Evolutionary conservation across 371 early-diverging fungal species (phyloP), one percentile per base, ranked within the genome.

Genomic region (Zychaea mexicana): DNA sequence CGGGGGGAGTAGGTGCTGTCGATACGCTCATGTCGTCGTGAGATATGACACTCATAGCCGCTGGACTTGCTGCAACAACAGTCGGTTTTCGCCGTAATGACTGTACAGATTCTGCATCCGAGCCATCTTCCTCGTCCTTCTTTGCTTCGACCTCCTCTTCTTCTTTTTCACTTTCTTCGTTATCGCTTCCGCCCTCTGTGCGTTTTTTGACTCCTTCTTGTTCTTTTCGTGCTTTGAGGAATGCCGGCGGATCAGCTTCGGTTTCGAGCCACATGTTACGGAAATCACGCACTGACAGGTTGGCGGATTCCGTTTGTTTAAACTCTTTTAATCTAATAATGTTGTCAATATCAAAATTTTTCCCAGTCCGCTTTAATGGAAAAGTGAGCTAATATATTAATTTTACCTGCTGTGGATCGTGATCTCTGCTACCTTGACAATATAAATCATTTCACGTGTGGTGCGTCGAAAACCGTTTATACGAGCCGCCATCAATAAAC

Each of bases 381-480:
- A 32, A 31, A 19, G 19, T 28, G 24, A 13, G 13, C n/a, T 12
- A 24, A 38, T 8, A 28, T 12, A 19, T 21, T 6, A n/a, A 27
- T 38, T 26, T 62, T 71, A 85, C 83, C 98, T 83, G 64, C 91
- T 93, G 61, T 89, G 82, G 49, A 99, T 86, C 0, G 99, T 99
- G 0, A 85, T 75, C 63, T 93, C 95, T 38, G 94, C 94, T 24
- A 98, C 96, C 74, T 96, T 96, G 47, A 98, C 99, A 1, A 97
- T 91, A 53, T 85, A 81, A 45, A 96, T 93, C 58, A 99, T 91
- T 72, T 99, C 99, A 26, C 79, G 81, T 12, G 87, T 81, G 0
- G 96, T 90, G 56, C 98, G 87, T 52, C 90, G 82, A 67, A 95
- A 98, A 28, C 93, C 93, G 68, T 98, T 92, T 89, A 99, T 96